Evolutionary conservation across 1,284 basidiomycete genomes (phyloP), one percentile per base, ranked within the genome.

Genomic region (Ganoderma sp.): DNA sequence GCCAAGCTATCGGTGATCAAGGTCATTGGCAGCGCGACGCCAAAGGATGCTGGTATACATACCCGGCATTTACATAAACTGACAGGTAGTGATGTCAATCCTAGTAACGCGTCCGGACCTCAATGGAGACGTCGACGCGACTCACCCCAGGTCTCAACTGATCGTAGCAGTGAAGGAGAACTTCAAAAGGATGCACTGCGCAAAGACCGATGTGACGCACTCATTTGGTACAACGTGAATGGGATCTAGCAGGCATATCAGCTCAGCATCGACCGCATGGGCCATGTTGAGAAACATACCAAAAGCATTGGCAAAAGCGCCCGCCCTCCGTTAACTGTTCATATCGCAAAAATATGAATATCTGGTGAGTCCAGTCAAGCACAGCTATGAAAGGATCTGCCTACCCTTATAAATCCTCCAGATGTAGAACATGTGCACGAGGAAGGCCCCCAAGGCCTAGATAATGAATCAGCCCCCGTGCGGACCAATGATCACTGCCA

Each of bases 341-440:
- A 32, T 32, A 32, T 32, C 3, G 32, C 32, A 32, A 32, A 5
- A 32, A 32, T 5, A 5, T 32, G 32, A 32, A 32, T 3, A 5
- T 32, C 4, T 32, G 32, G 5, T 32, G 32, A 5, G 32, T 32
- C 32, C 4, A 32, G 32, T 32, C 32, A 32, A 32, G 32, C 3
- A 32, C 32, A 32, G 0, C 32, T 5, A 32, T 32, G 32, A 32
- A 3, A 32, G 32, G 5, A 32, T 32, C 32, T 4, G 32, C 32
- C 32, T 39, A 63, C 61, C 28, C 32, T 32, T 63, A 45, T 63
- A 63, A 50, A 63, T 63, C 15, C 61, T 15, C n/a, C 22, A 37
- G 17, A 63, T 32, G 32, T 48, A 63, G 32, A 63, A 63, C 28
- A 63, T 32, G 45, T 63, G 61, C 7, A 63, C 61, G 32, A 50